Base-by-base conservation (phyloP, 345 rosid genomes). In the Laguncularia racemosa region DNA sequence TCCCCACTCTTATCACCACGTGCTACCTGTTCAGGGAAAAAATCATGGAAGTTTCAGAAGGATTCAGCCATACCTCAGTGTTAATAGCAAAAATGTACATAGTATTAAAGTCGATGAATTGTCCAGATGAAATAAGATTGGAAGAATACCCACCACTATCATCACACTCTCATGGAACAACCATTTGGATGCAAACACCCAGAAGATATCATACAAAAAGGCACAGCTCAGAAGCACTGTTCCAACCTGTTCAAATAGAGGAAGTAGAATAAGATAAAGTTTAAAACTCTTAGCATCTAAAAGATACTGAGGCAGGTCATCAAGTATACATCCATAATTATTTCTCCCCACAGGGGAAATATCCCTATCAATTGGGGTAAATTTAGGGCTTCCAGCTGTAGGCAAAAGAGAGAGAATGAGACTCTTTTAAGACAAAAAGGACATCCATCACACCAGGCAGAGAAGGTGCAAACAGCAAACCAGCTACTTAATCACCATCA, bases 111-210 rank as follows among this genome's bases (percentile, higher is more conserved):
- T 33, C 9, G 7, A 33, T 33, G 11, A 33, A 33, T 33, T 33
- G 40, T 7, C 40, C 40, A 33, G 7, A 33, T 33, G 40, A 9
- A 6, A 33, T 33, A 33, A 33, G 40, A 7, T 33, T 33, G 40
- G 40, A 33, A 33, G 40, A 0, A 33, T 65, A 65, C 96, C 77
- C 64, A 89, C 99, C 85, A 85, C 99, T 71, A 93, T 93, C 99
- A 93, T 93, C 67, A 93, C 99, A 50, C 99, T 93, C 77, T 89
- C 99, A 65, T 84, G 83, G 79, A 93, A 89, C 99, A 81, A 83
- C 84, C 81, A 67, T 69, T 93, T 93, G n/a, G 97, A 89, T 73
- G 82, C 83, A 70, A 93, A 87, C 40, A 93, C 99, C 99, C 99
- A 93, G 76, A 93, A 93, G 77, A 93, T 89, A 71, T 93, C 99